Evolutionary conservation across 495 filamentous ascomycete species (phyloP).

Genomic region (Pyrenopolyporus hunteri): DNA sequence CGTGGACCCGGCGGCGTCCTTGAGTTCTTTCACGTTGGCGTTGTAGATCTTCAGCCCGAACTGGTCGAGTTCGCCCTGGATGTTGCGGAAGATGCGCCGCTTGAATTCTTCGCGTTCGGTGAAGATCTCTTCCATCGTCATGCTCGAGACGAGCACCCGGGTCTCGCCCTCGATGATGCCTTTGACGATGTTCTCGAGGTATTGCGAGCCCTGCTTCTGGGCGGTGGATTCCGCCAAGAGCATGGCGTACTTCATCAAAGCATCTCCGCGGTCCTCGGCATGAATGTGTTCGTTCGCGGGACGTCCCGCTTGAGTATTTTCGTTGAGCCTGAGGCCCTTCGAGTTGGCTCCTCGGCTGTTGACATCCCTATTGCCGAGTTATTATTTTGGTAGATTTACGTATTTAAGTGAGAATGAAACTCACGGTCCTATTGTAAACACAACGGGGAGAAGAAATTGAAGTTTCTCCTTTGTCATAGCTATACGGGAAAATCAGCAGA

Average conservation of each 20-base stretch:
- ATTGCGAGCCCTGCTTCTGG: conserved; percentile 55
- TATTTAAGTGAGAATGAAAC: neutral
- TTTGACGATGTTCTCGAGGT: conserved; percentile 84
- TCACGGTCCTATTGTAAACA: conserved; percentile 79
- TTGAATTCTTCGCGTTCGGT: conserved; percentile 82
- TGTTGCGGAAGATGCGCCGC: conserved; percentile 74
- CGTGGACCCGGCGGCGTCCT: conserved; percentile 74
- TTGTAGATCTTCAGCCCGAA: conserved; percentile 79
- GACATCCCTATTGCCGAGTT: conserved; percentile 52
- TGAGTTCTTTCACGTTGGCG: conserved; percentile 82
- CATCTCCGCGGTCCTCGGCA: conserved; percentile 54
- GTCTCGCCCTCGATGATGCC: conserved; percentile 90
- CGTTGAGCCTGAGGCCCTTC: conserved; percentile 6
- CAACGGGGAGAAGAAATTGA: conserved; percentile 77
- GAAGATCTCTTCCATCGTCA: conserved; percentile 90
- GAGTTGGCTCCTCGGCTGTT: conserved; percentile 55
- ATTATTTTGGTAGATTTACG: neutral
- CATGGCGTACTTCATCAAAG: conserved; percentile 78
- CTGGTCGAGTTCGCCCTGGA: conserved; percentile 74
- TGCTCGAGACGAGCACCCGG: conserved; percentile 73
- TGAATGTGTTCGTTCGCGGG: conserved; percentile 27
- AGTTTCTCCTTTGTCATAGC: conserved; percentile 87
- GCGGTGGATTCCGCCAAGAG: conserved; percentile 68
- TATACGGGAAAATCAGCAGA: conserved; percentile 4
- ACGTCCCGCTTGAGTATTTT: neutral